Evolutionary conservation across 1,284 basidiomycete genomes (phyloP), one percentile per base, ranked within the genome.

Genomic region (Melampsora americana): DNA sequence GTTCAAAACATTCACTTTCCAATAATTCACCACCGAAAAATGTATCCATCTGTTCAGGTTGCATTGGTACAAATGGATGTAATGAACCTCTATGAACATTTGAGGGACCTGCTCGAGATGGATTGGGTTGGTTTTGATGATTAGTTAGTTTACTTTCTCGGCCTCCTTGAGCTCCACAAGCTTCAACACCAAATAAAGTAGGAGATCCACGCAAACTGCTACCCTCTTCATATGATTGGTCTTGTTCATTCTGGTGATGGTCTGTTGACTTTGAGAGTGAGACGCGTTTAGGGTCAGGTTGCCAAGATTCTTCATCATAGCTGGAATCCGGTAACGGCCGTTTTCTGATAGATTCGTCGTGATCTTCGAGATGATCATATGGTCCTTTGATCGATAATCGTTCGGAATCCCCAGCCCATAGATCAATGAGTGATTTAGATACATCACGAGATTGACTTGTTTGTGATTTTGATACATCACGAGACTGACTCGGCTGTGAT

Each of bases 1-100:
- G 62, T 48, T 74, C 64, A 61, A 74, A 66, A 44, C 48, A 60
- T 74, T 74, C 50, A 48, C 71, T 74, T 61, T 74, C 71, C 46
- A 74, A 35, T n/a, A 74, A 26, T 14, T 74, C 64, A 0, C 71
- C 71, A 23, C 71, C 71, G 44, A 66, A 67, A 30, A 74, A 66
- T 16, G 71, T 74, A 23, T 74, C 50, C 28, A 67, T 66, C n/a
- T 74, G 26, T 7, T 74, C 71, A 28, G 71, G 71, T 44, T 56
- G 23, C 65, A 66, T 66, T 32, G 70, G 70, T n/a, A 72, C 50
- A 39, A 72, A 72, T 66, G 14, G 26, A 35, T 66, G 30, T 23
- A 26, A 35, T 42, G 60, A 71, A 18, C 42, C 23, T 35, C 67
- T 50, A 26, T 28, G 48, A 56, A 53, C 28, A 28, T n/a, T 20